A percentile compares a stretch with the other conserved stretches of the same genome.
Evolutionary conservation across 2,329 filamentous ascomycete species (phyloP).

Genomic region (Stromatinia cepivora): DNA sequence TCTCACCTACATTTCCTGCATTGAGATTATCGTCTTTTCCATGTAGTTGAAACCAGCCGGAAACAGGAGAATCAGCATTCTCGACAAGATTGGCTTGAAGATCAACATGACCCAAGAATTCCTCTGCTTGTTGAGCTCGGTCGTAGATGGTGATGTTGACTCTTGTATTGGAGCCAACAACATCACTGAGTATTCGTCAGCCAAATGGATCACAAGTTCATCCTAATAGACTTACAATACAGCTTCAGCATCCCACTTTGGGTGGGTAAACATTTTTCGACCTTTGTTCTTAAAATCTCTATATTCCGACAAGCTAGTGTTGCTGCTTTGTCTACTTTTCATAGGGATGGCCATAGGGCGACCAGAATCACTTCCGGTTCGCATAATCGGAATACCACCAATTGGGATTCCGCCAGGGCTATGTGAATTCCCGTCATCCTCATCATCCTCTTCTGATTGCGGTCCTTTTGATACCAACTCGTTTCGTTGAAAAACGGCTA

Average conservation of each 20-base stretch:
- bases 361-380: slow-evolving; percentile 78
- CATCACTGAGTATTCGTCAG: slow-evolving; percentile 62
- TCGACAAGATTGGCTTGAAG: slow-evolving; percentile 68
- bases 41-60: slow-evolving; percentile 82
- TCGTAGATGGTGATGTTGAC: slow-evolving; percentile 95
- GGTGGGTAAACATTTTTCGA: slow-evolving; percentile 68
- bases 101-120: slow-evolving; percentile 88
- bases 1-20: slow-evolving; percentile 75
- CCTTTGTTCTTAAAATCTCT: slow-evolving; percentile 59
- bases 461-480: slow-evolving; percentile 93
- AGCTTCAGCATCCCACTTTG: slow-evolving; percentile 94
- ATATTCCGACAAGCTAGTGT: slow-evolving; percentile 75
- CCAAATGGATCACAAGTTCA: slow-evolving; percentile 25
- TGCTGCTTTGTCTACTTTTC: slow-evolving; percentile 94
- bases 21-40: slow-evolving; percentile 62
- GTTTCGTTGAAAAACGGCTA: slow-evolving; percentile 94
- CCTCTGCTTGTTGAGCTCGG: slow-evolving; percentile 73
- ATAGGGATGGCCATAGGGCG: slow-evolving; percentile 90
- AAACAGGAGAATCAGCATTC: slow-evolving; percentile 68
- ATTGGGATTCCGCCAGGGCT: slow-evolving; percentile 45
- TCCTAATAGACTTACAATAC: slow-evolving; percentile 70
- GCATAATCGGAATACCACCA: slow-evolving; percentile 61
- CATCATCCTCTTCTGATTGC: slow-evolving; percentile 59
- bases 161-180: slow-evolving; percentile 85
- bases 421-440: slow-evolving; percentile 59